A percentile compares a stretch with the other conserved stretches of the same genome.
Evolutionary conservation across 2,329 filamentous ascomycete species (phyloP).

Genomic region (Periconia sp.): DNA sequence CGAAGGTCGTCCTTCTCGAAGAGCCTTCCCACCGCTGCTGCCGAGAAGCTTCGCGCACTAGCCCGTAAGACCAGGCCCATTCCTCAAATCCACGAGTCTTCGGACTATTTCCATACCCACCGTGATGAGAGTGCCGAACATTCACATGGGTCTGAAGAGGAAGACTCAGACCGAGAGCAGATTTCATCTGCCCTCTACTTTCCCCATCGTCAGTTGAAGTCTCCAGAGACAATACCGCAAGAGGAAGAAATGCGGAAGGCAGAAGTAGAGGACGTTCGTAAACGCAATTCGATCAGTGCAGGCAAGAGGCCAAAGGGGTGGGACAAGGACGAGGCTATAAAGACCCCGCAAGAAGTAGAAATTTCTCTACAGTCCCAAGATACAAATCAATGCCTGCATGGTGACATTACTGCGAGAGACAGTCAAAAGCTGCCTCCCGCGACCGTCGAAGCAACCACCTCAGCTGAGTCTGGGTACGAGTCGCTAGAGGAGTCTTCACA

Average conservation of each 20-base stretch:
- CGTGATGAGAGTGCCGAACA: conserved; percentile 25
- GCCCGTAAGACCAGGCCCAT: conserved; percentile 20
- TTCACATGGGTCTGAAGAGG: conserved; percentile 53
- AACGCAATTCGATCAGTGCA: conserved; percentile 31
- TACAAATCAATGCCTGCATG: conserved; percentile 66
- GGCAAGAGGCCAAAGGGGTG: conserved; percentile 36
- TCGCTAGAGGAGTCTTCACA: conserved; percentile 51
- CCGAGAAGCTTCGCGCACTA: conserved; percentile 39
- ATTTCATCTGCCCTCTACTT: conserved; percentile 86
- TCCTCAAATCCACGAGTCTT: conserved; percentile 26
- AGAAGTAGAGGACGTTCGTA: conserved; percentile 32
- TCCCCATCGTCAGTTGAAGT: conserved; percentile 69
- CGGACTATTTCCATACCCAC: conserved; percentile 37
- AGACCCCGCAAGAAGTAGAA: conserved; percentile 61
- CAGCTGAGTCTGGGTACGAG: conserved; percentile 50
- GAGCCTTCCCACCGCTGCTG: conserved; percentile 49
- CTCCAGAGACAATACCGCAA: conserved; percentile 43
- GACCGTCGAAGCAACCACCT: conserved; percentile 29
- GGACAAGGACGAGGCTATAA: conserved; percentile 35
- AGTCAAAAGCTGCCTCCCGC: conserved; percentile 44
- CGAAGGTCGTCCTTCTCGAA: conserved; percentile 60
- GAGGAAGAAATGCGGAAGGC: conserved; percentile 30
- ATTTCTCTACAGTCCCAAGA: conserved; percentile 66
- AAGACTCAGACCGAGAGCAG: conserved; percentile 80
- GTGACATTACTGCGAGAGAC: conserved; percentile 57